These are phyloP conservation scores for Kwoniella pini DNA, from an alignment of 768 basidiomycete species.

Conservation along the genomic window DNA sequence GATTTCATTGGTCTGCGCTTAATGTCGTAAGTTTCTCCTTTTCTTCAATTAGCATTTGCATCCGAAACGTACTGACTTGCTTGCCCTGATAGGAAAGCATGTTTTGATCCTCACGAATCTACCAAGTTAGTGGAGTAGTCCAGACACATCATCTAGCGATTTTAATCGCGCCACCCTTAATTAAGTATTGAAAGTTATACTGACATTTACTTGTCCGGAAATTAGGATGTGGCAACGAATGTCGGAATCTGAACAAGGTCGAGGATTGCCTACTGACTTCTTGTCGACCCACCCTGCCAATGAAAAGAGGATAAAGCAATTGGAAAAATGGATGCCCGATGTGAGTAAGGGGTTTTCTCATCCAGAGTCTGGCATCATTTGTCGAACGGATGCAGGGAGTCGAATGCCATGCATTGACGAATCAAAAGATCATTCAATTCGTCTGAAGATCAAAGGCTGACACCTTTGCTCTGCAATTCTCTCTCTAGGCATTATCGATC, in stretches of 20 bases:
- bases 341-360: too few relatives aligned
- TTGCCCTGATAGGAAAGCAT: slow-evolving; percentile 61
- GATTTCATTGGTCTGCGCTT: slow-evolving; percentile 81
- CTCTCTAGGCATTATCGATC: slow-evolving; percentile 49
- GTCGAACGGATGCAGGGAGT: too few relatives aligned
- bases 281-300: slow-evolving; percentile 79
- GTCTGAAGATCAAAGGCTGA: too few relatives aligned
- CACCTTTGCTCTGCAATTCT: too few relatives aligned
- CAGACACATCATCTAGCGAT: neutral
- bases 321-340: slow-evolving; percentile 51
- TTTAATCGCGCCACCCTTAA: neutral
- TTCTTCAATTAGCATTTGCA: neutral
- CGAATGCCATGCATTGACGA: too few relatives aligned
- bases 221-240: slow-evolving; percentile 73
- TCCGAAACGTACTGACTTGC: neutral
- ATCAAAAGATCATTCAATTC: too few relatives aligned
- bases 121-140: slow-evolving; percentile 60
- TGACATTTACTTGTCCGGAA: slow-evolving; percentile 9
- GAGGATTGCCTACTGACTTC: slow-evolving; percentile 60
- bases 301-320: slow-evolving; percentile 64
- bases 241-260: slow-evolving; percentile 60
- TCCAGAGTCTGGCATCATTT: slow-evolving; percentile 7
- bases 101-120: slow-evolving; percentile 77
- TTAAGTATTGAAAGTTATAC: neutral
- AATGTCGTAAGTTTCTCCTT: slow-evolving; percentile 60